A percentile compares a stretch with the other conserved stretches of the same genome.
phyloP scores from a whole-genome alignment of 208 protist genomes.

The Leishmania lainsoni region DNA sequence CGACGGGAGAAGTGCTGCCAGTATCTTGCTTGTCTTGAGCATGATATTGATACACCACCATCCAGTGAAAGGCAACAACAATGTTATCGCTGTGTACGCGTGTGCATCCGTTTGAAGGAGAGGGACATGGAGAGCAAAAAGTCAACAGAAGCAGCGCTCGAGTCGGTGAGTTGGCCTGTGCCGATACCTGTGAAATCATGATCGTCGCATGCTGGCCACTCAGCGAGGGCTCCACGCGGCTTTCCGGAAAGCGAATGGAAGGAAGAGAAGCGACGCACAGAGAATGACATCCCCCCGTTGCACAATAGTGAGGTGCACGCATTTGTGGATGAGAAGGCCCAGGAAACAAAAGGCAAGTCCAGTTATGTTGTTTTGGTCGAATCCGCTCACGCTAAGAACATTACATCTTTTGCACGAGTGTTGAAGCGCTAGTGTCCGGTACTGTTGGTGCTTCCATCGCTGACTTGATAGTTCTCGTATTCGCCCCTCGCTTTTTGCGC shows the following conservation, averaged over 20 bases:
- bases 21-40: constrained; percentile 23
- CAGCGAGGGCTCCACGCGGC: neutral
- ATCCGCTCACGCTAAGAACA: neutral
- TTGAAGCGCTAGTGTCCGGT: neutral
- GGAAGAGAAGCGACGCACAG: neutral
- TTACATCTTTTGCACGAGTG: neutral
- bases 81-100: neutral
- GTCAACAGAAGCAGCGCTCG: neutral
- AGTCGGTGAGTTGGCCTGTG: neutral
- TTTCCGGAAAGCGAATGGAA: neutral
- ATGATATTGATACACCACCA: constrained; percentile 7
- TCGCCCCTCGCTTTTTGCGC: neutral
- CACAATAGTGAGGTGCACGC: too few species aligned
- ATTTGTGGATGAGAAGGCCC: too few species aligned
- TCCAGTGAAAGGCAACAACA: neutral
- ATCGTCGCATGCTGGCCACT: neutral
- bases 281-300: neutral
- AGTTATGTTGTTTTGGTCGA: neutral
- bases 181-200: neutral
- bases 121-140: neutral
- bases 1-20: constrained; percentile 44
- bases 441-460: too few species aligned
- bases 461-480: neutral
- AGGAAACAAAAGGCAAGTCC: neutral
- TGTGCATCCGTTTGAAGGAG: neutral